Conservation (phyloP, 306 rosid species). For the Mimosa pudica region DNA sequence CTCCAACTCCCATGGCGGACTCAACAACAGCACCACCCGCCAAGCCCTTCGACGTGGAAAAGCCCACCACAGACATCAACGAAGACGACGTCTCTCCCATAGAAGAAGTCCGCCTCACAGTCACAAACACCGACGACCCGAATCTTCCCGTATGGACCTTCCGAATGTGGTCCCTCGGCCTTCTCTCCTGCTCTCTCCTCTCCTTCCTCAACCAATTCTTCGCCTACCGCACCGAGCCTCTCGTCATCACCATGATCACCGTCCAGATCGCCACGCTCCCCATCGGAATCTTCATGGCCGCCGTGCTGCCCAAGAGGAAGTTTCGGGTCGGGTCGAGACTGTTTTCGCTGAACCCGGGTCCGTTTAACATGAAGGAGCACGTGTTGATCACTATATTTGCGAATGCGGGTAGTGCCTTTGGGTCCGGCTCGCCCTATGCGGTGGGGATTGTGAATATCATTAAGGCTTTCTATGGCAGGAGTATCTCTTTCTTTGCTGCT, state of each 20-base stretch:
- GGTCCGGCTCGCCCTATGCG: conserved; percentile 66
- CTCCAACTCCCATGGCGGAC: not conserved
- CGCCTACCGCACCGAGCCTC: conserved; percentile 70
- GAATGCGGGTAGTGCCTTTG: conserved; percentile 74
- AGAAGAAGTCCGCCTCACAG: conserved; percentile 73
- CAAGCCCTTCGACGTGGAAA: conserved; percentile 21
- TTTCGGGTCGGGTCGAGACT: conserved; percentile 39
- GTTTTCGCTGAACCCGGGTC: conserved; percentile 68
- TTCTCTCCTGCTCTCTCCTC: conserved; percentile 57
- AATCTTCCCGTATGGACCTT: conserved; percentile 81
- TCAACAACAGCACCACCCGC: not conserved
- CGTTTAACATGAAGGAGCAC: conserved; percentile 87
- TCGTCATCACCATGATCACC: conserved; percentile 60
- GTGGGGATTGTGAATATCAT: conserved; percentile 63
- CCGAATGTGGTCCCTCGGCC: conserved; percentile 81
- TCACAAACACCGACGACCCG: conserved; percentile 62
- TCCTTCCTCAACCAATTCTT: conserved; percentile 87
- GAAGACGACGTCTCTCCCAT: conserved; percentile 64
- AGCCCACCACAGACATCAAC: not conserved
- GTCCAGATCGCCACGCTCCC: conserved; percentile 72
- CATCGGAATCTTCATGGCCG: conserved; percentile 68
- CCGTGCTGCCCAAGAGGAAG: conserved; percentile 45
- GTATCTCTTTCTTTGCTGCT: conserved; percentile 55
- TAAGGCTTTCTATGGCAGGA: conserved; percentile 58
- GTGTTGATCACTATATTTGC: conserved; percentile 81